phyloP scores from a whole-genome alignment of 306 rosid genomes.

The Acacia melanoxylon region DNA sequence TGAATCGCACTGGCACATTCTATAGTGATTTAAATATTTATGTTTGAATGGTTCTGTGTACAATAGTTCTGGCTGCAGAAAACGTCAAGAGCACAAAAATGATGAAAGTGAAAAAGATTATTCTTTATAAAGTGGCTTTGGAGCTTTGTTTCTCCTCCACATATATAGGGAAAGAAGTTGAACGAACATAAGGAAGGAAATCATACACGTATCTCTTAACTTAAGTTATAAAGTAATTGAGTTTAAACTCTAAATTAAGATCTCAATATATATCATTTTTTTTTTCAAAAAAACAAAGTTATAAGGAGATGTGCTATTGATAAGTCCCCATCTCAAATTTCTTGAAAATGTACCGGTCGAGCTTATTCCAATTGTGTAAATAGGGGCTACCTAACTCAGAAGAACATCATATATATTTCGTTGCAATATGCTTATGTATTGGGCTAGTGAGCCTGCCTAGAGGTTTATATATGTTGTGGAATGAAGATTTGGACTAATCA shows the following conservation, averaged over 20 bases:
- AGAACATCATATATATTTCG: too few relatives aligned
- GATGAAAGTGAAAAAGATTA: not conserved
- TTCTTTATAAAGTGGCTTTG: conserved; percentile 40
- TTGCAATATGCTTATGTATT: too few relatives aligned
- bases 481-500: not conserved
- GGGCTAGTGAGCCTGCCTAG: not conserved
- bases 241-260: not conserved
- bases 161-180: not conserved
- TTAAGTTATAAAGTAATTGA: not conserved
- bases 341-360: not conserved
- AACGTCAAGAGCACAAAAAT: conserved; percentile 21
- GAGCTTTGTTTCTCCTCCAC: conserved; percentile 26
- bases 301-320: not conserved
- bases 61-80: not conserved
- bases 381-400: too few relatives aligned
- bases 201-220: not conserved
- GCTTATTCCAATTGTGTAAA: not conserved
- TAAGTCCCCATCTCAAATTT: too few relatives aligned
- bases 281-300: not conserved
- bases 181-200: not conserved
- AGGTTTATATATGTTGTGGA: not conserved
- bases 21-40: not conserved
- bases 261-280: not conserved
- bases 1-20: not conserved
- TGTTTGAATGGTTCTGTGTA: not conserved